These are phyloP conservation scores for Anthracocystis panici-leucophaei DNA, from an alignment of 1,284 basidiomycete species.

Conservation along the genomic window DNA sequence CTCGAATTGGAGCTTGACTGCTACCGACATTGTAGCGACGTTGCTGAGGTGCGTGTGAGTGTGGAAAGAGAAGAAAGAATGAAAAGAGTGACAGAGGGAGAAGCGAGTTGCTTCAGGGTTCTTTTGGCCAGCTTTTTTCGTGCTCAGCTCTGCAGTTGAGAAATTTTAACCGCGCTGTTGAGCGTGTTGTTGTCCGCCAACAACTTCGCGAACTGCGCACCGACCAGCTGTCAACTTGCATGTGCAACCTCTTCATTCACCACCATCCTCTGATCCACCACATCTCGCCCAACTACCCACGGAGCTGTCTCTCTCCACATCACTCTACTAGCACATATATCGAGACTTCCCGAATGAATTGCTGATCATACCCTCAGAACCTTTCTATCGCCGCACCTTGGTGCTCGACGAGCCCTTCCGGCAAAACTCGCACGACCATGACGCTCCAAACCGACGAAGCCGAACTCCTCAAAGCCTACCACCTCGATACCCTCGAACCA, in stretches of 20 bases:
- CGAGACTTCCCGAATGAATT: neutral
- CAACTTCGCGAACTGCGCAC: no score
- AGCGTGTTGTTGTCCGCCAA: no score
- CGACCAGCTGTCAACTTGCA: no score
- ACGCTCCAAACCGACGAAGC: conserved; percentile 63
- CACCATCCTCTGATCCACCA: no score
- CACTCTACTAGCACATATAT: no score
- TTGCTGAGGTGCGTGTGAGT: neutral
- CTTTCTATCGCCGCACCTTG: neutral
- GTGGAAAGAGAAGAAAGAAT: neutral
- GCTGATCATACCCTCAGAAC: neutral
- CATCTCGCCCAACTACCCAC: no score
- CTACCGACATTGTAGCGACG: conserved; percentile 28
- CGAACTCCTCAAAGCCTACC: conserved; percentile 70
- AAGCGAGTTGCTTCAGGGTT: no score
- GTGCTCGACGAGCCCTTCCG: neutral
- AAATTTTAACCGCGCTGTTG: no score
- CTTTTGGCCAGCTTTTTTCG: no score
- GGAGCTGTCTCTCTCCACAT: no score
- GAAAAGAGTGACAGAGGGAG: neutral
- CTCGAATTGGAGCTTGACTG: conserved; percentile 43
- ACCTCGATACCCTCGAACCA: conserved; percentile 69
- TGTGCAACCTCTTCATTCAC: no score
- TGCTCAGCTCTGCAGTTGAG: no score
- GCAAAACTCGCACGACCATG: conserved; percentile 19